A percentile compares a stretch with the other conserved stretches of the same genome.
Conservation (phyloP, 371 early-diverging fungal species). For the Mortierella sp. region DNA sequence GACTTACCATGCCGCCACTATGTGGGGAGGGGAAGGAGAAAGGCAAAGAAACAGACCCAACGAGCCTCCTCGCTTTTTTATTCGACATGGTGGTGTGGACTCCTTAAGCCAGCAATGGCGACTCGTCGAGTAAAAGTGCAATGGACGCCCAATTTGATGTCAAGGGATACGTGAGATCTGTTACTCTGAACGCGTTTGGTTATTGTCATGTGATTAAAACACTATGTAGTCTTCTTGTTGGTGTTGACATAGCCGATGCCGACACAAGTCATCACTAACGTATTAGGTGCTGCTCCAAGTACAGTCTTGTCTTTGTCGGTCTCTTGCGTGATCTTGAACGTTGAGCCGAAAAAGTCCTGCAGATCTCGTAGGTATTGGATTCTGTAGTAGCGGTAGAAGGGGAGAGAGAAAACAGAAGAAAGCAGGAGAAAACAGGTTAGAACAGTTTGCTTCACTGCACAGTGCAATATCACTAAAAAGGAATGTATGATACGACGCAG, state of each 20-base stretch:
- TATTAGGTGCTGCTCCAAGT: conserved; percentile 59
- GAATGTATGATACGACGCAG: too few relatives aligned
- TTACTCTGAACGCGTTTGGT: too few relatives aligned
- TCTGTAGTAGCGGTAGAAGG: conserved; percentile 36
- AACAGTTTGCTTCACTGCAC: conserved; percentile 9
- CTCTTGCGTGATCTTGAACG: conserved; percentile 91
- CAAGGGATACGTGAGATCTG: too few relatives aligned
- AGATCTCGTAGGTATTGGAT: conserved; percentile 93
- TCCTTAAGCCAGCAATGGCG: too few relatives aligned
- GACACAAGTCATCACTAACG: conserved; percentile 86
- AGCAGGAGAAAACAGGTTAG: conserved; percentile 9
- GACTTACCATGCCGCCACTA: too few relatives aligned
- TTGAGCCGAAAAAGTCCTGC: conserved; percentile 85
- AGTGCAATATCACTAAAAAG: not conserved
- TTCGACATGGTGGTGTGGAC: too few relatives aligned
- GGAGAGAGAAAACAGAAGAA: not conserved
- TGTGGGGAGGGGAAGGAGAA: too few relatives aligned
- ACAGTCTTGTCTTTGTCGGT: conserved; percentile 49
- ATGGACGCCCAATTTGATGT: too few relatives aligned
- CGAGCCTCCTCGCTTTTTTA: too few relatives aligned
- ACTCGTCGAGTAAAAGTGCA: too few relatives aligned
- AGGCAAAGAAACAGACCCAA: too few relatives aligned
- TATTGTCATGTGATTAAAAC: too few relatives aligned
- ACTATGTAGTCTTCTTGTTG: conserved; percentile 82
- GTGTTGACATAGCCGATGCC: conserved; percentile 92